These are phyloP conservation scores for Chalara sp. DNA, from an alignment of 2,329 filamentous ascomycete species.

Conservation along the genomic window DNA sequence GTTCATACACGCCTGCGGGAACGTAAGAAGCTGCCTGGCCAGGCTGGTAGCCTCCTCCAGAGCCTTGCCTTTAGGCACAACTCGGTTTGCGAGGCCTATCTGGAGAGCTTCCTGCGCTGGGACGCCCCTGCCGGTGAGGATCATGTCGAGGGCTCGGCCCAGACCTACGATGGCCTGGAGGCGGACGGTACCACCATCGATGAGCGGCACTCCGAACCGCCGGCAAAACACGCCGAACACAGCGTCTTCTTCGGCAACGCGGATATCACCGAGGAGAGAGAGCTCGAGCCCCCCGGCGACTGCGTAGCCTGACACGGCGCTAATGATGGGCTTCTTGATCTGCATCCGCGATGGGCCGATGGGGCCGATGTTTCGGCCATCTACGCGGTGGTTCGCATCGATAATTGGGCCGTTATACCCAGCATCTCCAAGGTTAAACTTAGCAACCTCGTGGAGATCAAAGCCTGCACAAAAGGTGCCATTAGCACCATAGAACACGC, in stretches of 20 bases:
- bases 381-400: not conserved
- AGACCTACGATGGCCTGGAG: slow-evolving; percentile 1
- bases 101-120: slow-evolving; percentile 40
- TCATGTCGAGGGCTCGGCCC: slow-evolving; percentile 34
- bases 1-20: slow-evolving; percentile 45
- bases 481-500: slow-evolving; percentile 34
- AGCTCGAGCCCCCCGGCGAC: slow-evolving; percentile 49
- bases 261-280: slow-evolving; percentile 44
- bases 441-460: slow-evolving; percentile 41
- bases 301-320: slow-evolving; percentile 43
- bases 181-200: slow-evolving; percentile 17
- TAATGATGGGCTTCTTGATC: slow-evolving; percentile 18
- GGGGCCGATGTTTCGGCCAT: slow-evolving; percentile 31
- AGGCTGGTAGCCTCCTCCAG: slow-evolving; percentile 35
- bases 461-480: slow-evolving; percentile 46
- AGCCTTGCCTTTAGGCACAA: slow-evolving; percentile 43
- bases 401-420: slow-evolving; percentile 7
- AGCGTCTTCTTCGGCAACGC: slow-evolving; percentile 45
- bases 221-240: slow-evolving; percentile 50
- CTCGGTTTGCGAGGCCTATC: slow-evolving; percentile 46
- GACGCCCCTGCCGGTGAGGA: slow-evolving; percentile 45
- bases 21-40: slow-evolving; percentile 29
- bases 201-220: slow-evolving; percentile 43
- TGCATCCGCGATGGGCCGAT: slow-evolving; percentile 46
- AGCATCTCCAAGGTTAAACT: slow-evolving; percentile 21